Evolutionary conservation across 768 basidiomycete species (phyloP), one percentile per base, ranked within the genome.

Genomic region (Daedaleopsis sinensis): DNA sequence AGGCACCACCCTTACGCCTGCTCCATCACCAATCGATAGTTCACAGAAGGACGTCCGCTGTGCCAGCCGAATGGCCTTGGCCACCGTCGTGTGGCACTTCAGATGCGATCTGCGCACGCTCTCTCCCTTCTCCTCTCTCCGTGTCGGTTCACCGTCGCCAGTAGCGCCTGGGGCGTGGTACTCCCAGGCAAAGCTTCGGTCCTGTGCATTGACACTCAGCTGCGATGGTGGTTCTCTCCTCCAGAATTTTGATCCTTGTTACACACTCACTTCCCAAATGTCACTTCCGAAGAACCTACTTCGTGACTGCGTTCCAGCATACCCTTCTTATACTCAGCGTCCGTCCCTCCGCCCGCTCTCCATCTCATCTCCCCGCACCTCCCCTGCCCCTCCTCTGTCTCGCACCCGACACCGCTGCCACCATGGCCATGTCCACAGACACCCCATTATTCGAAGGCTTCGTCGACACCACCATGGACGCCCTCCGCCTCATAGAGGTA

Each of bases 391-490:
- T 19, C 32, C 18, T 51, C 52, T 35, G 9, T 35, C 55, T 35
- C 27, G 19, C 9, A 2, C 49, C 47, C 47, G 15, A 39, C 55
- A 27, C 49, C 39, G 27, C 47, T 11, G 21, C 42, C 43, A 55
- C 27, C 16, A 64, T 62, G 63, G 52, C 67, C 55, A 63, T 59
- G 37, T 42, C 71, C 21, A 19, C 67, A 46, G 66, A 69, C 67
- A 64, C 76, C 71, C 81, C 84, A 57, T 87, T 89, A 50, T 91
- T 91, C 79, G 80, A 81, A 61, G 91, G 93, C 44, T 91, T 86
- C 75, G 88, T 93, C 54, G 90, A 93, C 69, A 88, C 89, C 47
- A 93, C 91, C 16, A 83, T 84, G 68, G 87, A 94, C 70, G 90
- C 91, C 18, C 82, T 94, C 38, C 83, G 93, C 27, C 82, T 94